phyloP scores from a whole-genome alignment of 345 rosid species.

The Excoecaria cochinchinensis region DNA sequence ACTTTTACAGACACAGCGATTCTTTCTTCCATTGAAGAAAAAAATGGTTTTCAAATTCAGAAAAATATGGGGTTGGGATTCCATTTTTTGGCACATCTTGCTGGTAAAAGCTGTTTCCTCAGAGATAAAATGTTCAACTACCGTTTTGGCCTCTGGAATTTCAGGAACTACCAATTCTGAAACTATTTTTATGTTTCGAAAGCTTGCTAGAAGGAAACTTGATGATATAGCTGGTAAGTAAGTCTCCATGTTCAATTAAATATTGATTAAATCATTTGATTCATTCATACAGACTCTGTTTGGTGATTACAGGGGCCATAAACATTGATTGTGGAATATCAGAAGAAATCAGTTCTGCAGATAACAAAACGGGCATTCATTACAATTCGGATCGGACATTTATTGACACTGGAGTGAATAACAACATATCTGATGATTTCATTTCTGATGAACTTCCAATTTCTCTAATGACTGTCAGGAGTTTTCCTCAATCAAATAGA shows the following conservation, averaged over 20 bases:
- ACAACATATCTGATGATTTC: conserved; percentile 20
- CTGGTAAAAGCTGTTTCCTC: background rate
- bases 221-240: conserved; percentile 24
- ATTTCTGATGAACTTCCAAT: conserved; percentile 12
- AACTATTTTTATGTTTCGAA: background rate
- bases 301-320: conserved; percentile 17
- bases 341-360: conserved; percentile 5
- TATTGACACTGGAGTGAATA: conserved; percentile 27
- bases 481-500: conserved; percentile 31
- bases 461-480: conserved; percentile 18
- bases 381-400: conserved; percentile 19
- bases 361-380: conserved; percentile 6
- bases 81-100: background rate
- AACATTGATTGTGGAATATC: conserved; percentile 38
- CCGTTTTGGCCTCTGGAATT: background rate
- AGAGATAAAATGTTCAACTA: background rate
- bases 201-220: conserved; percentile 18
- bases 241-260: background rate
- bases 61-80: background rate
- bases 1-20: background rate
- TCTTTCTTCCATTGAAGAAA: background rate
- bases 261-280: background rate
- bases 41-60: background rate
- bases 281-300: background rate
- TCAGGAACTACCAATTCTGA: conserved; percentile 5